These are phyloP conservation scores for Cladosporium cucumerinum DNA, from an alignment of 2,329 filamentous ascomycete species.

Conservation along the genomic window DNA sequence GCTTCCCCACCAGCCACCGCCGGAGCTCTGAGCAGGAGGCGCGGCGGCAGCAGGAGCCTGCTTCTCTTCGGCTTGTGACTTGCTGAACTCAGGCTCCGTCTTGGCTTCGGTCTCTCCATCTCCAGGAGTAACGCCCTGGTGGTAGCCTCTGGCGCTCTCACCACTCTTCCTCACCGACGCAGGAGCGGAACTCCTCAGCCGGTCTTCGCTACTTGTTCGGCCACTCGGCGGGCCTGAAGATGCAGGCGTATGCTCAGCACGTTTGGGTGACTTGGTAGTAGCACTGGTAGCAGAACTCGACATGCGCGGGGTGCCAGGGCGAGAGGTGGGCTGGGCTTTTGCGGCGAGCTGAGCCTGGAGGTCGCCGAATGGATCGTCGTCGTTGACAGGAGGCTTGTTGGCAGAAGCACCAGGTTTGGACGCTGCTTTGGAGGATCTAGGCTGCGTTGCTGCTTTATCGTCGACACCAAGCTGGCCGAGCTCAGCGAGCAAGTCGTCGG, in stretches of 20 bases:
- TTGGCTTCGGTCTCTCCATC: constrained; percentile 36
- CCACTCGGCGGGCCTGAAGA: constrained; percentile 48
- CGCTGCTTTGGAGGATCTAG: constrained; percentile 48
- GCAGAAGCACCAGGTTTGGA: constrained; percentile 44
- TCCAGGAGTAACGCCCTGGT: constrained; percentile 68
- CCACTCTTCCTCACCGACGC: constrained; percentile 64
- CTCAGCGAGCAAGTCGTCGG: constrained; percentile 43
- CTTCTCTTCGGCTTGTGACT: constrained; percentile 31
- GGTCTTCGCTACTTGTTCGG: constrained; percentile 63
- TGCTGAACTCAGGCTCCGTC: constrained; percentile 14
- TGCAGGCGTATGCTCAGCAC: constrained; percentile 50
- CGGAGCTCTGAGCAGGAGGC: constrained; percentile 20
- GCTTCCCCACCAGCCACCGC: constrained; percentile 84
- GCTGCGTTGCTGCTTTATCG: constrained; percentile 29
- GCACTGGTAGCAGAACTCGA: constrained; percentile 46
- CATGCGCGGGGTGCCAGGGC: constrained; percentile 77
- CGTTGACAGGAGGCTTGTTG: constrained; percentile 37
- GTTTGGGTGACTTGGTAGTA: constrained; percentile 34
- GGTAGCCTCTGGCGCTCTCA: constrained; percentile 70
- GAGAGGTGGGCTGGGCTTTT: constrained; percentile 58
- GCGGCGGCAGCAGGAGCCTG: constrained; percentile 19
- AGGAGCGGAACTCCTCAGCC: constrained; percentile 32
- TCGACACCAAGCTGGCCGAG: constrained; percentile 44
- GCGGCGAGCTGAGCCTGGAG: constrained; percentile 75
- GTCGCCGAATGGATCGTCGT: constrained; percentile 66